These are phyloP conservation scores for Aureobasidium namibiae DNA, from an alignment of 2,329 filamentous ascomycete species.

Conservation along the genomic window DNA sequence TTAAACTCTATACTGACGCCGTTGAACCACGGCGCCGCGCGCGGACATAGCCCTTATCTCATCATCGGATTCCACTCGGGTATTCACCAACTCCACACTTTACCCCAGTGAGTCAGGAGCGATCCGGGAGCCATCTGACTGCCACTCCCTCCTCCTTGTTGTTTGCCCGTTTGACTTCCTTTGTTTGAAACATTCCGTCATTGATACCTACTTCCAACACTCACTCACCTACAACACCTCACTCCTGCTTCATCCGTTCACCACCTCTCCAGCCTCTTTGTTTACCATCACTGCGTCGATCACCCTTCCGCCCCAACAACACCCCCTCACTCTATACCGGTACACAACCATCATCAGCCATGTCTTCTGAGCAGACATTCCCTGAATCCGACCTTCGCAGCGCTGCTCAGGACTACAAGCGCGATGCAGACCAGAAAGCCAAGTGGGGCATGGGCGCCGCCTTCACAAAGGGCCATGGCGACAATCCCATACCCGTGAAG, in stretches of 20 bases:
- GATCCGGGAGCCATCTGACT: slow-evolving; percentile 4
- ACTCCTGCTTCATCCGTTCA: neutral
- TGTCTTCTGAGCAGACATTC: slow-evolving; percentile 40
- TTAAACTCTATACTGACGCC: slow-evolving; percentile 9
- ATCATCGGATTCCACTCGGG: slow-evolving; percentile 11
- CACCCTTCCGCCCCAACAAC: neutral
- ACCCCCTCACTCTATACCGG: neutral
- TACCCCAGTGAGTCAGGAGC: slow-evolving; percentile 12
- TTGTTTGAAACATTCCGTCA: slow-evolving; percentile 12
- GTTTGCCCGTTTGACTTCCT: slow-evolving; percentile 3
- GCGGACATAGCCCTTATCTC: slow-evolving; percentile 1
- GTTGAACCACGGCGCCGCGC: slow-evolving; percentile 1
- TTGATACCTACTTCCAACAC: slow-evolving; percentile 6
- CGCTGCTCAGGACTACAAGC: slow-evolving; percentile 44
- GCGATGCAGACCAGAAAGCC: slow-evolving; percentile 40
- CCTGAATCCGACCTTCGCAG: slow-evolving; percentile 46
- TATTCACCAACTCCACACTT: slow-evolving; percentile 1
- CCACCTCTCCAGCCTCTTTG: neutral
- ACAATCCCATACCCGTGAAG: slow-evolving; percentile 26
- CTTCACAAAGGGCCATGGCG: slow-evolving; percentile 20
- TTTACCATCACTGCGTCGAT: neutral
- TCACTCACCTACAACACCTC: neutral
- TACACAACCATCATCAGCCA: slow-evolving; percentile 20
- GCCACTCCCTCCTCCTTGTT: slow-evolving; percentile 7
- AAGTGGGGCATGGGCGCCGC: slow-evolving; percentile 42